Base-by-base conservation (phyloP, 495 filamentous ascomycete species). In the Halenospora varia region DNA sequence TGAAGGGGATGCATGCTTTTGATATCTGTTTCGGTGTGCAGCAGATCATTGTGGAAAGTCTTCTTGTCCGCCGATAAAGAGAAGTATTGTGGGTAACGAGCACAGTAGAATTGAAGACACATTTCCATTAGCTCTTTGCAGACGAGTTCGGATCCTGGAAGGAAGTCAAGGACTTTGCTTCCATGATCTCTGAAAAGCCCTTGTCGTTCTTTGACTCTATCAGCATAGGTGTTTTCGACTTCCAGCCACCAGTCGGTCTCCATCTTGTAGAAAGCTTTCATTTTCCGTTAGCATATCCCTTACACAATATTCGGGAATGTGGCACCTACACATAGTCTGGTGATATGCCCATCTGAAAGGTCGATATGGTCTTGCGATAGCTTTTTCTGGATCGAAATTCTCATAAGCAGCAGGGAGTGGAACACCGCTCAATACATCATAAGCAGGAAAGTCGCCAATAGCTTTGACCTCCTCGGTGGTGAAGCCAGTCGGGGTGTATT, bases 51-150 rank as follows among this genome's bases (percentile, higher is more conserved):
- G 55, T 84, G 74, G 52, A 96, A 81, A 24, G 83, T 68, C 15
- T 77, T 77, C 3, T 82, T 80, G 59, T 85, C 80, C 3, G 67
- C 64, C 39, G 76, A 75, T 0, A 96, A 70, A 0, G 75, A 74
- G 70, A 96, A 96, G 67, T 88, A 85, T 23, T 84, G 82, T 3
- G 92, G 92, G 62, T 96, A 96, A 0, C 92, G 82, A 20, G 84
- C 77, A 59, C 82, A 87, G 24, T 91, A 70, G 64, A 92, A 96
- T 60, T 93, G 88, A 11, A 96, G 61, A 6, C 78, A 79, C 83
- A 92, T 89, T 69, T 96, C 92, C 91, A 96, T 95, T 17, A 94
- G 72, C 66, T 96, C 92, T 64, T 92, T 94, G 68, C 86, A 89
- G 2, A 83, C 90, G 1, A 94, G 72, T 64, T 95, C 89, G 1